phyloP scores from a whole-genome alignment of 306 rosid species.

The Cucumis sativus region DNA sequence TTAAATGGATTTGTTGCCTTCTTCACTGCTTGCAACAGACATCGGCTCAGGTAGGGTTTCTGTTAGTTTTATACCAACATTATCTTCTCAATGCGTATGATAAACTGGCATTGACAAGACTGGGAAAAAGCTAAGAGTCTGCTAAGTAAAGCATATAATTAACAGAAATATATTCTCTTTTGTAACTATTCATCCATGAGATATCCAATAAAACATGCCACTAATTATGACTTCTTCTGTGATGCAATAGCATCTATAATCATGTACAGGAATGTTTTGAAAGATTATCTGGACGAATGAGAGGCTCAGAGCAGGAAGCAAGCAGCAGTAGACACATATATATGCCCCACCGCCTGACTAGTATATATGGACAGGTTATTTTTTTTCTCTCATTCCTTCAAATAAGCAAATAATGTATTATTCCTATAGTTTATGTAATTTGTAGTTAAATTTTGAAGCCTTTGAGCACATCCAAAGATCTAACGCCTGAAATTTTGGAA shows the following conservation, averaged over 20 bases:
- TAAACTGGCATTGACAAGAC: neutral
- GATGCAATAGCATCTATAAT: constrained; percentile 67
- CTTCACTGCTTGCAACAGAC: constrained; percentile 87
- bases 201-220: neutral
- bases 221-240: constrained; percentile 4
- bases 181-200: neutral
- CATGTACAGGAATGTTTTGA: constrained; percentile 43
- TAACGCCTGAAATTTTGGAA: neutral
- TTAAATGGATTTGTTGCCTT: constrained; percentile 77
- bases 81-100: neutral
- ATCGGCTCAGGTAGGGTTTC: constrained; percentile 70
- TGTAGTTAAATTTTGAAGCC: neutral
- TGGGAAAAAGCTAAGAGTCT: neutral
- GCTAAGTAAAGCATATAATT: neutral
- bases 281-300: constrained; percentile 30
- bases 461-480: neutral
- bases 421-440: neutral
- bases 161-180: neutral
- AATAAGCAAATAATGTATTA: neutral
- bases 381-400: neutral
- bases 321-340: constrained; percentile 14
- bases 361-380: constrained; percentile 9
- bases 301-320: constrained; percentile 26
- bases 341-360: constrained; percentile 20
- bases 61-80: neutral